Base-by-base conservation (phyloP, 192 early-diverging fungal species). In the Linnemannia zychae region DNA sequence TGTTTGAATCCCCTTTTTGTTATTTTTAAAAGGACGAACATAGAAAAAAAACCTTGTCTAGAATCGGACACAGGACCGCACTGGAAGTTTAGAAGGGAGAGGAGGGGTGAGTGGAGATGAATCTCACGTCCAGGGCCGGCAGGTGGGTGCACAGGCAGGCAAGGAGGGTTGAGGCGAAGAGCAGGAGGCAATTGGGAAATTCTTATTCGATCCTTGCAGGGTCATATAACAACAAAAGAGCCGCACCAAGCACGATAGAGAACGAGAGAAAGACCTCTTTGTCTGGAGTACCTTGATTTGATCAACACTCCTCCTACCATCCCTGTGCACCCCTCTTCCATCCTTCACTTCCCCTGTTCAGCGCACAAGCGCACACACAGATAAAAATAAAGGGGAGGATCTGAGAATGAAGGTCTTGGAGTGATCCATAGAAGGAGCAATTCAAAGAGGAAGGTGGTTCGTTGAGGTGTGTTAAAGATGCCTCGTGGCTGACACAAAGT, bases 51-150 rank as follows among this genome's bases (percentile, higher is more conserved):
- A 71, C 69, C 67, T 71, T 71, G 67, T 78, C 50, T 31, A 40
- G 28, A 78, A 78, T 63, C 68, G 52, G 77, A 78, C 77, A n/a
- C 33, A 69, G 77, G 77, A 78, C 77, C 77, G 77, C 52, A 12
- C 2, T 57, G 34, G 52, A 57, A 34, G 69, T 18, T n/a, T 71
- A 22, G 18, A 24, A 22, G 38, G 13, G 37, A 44, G 40, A 75
- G 38, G 60, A 49, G 57, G 49, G 37, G 22, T 4, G 53, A 53
- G 0, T n/a, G n/a, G n/a, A n/a, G n/a, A n/a, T n/a, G n/a, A n/a
- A n/a, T n/a, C n/a, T 7, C 52, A 53, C 52, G 24, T 60, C 24
- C 7, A 60, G 24, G 53, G 53, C n/a, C n/a, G 24, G 53, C 4
- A 11, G 0, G 53, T 57, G 53, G n/a, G 53, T 63, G 57, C 57